These are phyloP conservation scores for Debaryomycetaceae sp. DNA, from an alignment of 1,139 yeast genomes.

Conservation along the genomic window DNA sequence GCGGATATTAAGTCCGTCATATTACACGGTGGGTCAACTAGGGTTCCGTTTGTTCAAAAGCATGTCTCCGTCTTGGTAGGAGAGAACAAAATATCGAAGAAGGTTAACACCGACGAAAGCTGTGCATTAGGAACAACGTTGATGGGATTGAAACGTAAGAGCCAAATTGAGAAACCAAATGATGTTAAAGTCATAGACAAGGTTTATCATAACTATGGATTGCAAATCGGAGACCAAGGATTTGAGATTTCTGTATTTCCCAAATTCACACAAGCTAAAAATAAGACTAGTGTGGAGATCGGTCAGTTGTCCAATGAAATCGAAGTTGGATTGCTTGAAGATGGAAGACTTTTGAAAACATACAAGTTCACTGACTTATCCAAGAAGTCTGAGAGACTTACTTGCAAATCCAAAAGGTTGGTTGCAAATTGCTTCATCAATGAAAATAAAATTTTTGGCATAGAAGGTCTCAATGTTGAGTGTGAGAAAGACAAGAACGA, in stretches of 20 bases:
- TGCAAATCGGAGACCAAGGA: conserved; percentile 29
- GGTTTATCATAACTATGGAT: conserved; percentile 40
- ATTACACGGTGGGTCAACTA: conserved; percentile 85
- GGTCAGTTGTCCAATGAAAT: conserved; percentile 30
- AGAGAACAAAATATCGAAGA: conserved; percentile 68
- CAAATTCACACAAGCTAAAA: conserved; percentile 34
- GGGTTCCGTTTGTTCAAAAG: conserved; percentile 83
- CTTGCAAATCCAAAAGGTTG: conserved; percentile 36
- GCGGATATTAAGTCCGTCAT: conserved; percentile 63
- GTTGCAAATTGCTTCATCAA: conserved; percentile 41
- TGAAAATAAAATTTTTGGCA: conserved; percentile 47
- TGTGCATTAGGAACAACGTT: conserved; percentile 87
- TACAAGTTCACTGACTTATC: conserved; percentile 26
- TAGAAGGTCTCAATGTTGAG: conserved; percentile 39
- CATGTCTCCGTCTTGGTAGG: conserved; percentile 53
- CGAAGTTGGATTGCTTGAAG: conserved; percentile 50
- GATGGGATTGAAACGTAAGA: conserved; percentile 55
- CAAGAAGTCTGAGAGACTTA: conserved; percentile 40
- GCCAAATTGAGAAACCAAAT: conserved; percentile 53
- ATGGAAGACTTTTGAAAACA: conserved; percentile 45
- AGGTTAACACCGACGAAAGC: conserved; percentile 94
- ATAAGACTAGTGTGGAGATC: conserved; percentile 26
- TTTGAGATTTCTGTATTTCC: conserved; percentile 38
- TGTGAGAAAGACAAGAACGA: conserved; percentile 26
- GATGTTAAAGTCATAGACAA: conserved; percentile 62